Conservation (phyloP, 2,329 filamentous ascomycete species). For the Colletotrichum eremochloae region DNA sequence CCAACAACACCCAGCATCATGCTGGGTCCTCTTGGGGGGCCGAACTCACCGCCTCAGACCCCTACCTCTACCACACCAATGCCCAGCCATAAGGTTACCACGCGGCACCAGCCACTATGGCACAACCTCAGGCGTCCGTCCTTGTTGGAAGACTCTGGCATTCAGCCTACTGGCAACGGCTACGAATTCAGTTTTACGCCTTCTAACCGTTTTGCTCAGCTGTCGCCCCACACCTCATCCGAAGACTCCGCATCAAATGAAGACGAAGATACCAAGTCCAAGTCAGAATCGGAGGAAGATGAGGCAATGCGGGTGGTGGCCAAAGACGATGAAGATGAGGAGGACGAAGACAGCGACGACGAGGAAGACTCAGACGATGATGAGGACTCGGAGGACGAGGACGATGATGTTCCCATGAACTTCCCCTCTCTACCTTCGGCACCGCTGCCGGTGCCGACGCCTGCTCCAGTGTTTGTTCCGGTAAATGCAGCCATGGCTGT, state of each 20-base stretch:
- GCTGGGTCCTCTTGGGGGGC: slow-evolving; percentile 52
- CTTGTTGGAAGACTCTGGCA: slow-evolving; percentile 53
- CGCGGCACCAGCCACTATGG: slow-evolving; percentile 51
- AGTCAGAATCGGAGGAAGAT: slow-evolving; percentile 11
- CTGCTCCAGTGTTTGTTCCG: slow-evolving; percentile 8
- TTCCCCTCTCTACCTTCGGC: slow-evolving; percentile 14
- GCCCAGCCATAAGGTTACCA: slow-evolving; percentile 50
- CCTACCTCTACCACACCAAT: slow-evolving; percentile 56
- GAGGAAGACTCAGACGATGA: slow-evolving; percentile 13
- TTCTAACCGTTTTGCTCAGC: slow-evolving; percentile 47
- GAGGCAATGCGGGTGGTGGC: background rate
- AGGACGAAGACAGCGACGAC: slow-evolving; percentile 27
- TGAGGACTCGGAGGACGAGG: slow-evolving; percentile 12
- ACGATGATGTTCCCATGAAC: slow-evolving; percentile 33
- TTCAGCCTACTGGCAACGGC: slow-evolving; percentile 58
- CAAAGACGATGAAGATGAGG: slow-evolving; percentile 22
- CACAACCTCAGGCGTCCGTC: slow-evolving; percentile 50
- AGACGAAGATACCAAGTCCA: slow-evolving; percentile 28
- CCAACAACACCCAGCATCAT: slow-evolving; percentile 59
- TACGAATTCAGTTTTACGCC: slow-evolving; percentile 57
- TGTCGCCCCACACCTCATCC: slow-evolving; percentile 50
- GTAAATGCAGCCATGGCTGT: slow-evolving; percentile 13
- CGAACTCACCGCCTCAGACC: slow-evolving; percentile 63
- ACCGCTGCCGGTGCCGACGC: slow-evolving; percentile 36
- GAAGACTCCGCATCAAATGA: slow-evolving; percentile 44